Evolutionary conservation across 371 early-diverging fungal species (phyloP).

Genomic region (Batkoa obscura): DNA sequence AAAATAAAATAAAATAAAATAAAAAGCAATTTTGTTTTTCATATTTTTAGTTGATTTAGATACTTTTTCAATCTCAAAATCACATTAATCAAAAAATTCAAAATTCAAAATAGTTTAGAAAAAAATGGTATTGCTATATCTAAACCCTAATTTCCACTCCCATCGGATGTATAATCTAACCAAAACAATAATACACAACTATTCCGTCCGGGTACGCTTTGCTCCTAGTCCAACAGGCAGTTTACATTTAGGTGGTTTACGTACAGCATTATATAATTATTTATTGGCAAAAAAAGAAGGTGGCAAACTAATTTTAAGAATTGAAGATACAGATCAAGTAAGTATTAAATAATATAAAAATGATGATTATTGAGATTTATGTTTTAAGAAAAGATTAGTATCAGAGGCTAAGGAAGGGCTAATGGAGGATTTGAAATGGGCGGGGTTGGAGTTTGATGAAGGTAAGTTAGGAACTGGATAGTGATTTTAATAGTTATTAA

Average conservation of each 20-base stretch:
- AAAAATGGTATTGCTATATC: too few species aligned
- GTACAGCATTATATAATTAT: slow-evolving; percentile 85
- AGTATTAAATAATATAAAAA: slow-evolving; percentile 22
- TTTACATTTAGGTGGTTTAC: slow-evolving; percentile 82
- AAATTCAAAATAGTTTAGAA: too few species aligned
- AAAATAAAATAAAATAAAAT: too few species aligned
- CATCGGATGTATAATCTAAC: too few species aligned
- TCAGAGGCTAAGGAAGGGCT: slow-evolving; percentile 57
- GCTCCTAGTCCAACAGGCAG: slow-evolving; percentile 90
- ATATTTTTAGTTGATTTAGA: too few species aligned
- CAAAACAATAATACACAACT: too few species aligned
- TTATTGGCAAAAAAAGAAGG: slow-evolving; percentile 51
- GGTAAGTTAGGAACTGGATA: slow-evolving; percentile 21
- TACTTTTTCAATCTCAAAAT: too few species aligned
- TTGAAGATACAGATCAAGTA: slow-evolving; percentile 88
- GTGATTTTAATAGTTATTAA: slow-evolving; percentile 25
- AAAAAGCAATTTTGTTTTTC: too few species aligned
- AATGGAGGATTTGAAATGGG: slow-evolving; percentile 45
- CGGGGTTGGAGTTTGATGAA: slow-evolving; percentile 62
- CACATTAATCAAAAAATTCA: too few species aligned
- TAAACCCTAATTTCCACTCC: too few species aligned
- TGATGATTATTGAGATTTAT: slow-evolving; percentile 14
- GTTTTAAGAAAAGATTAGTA: slow-evolving; percentile 43
- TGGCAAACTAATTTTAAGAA: slow-evolving; percentile 66
- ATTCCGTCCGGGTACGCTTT: slow-evolving; percentile 75